Conservation (phyloP, 1,139 yeast species). For the Spathaspora sp. region DNA sequence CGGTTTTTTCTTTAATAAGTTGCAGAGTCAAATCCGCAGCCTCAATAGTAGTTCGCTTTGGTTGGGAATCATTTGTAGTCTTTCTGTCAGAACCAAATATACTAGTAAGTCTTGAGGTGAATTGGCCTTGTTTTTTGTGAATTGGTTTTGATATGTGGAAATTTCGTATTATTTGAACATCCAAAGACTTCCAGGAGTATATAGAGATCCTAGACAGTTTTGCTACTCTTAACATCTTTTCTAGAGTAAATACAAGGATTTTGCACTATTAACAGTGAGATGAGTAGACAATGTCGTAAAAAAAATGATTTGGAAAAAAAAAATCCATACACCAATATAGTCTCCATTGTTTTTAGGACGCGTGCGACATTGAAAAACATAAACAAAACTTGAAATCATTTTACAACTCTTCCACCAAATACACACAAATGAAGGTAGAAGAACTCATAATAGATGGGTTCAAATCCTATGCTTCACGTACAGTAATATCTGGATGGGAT, state of each 20-base stretch:
- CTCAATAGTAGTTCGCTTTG: not conserved
- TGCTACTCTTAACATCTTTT: not conserved
- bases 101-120: not conserved
- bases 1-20: not conserved
- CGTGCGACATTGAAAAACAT: not conserved
- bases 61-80: not conserved
- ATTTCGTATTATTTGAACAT: not conserved
- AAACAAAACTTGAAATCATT: not conserved
- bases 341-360: not conserved
- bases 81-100: not conserved
- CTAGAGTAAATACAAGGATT: not conserved
- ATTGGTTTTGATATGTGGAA: not conserved
- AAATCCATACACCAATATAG: not conserved
- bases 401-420: not conserved
- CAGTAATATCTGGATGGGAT: slow-evolving; percentile 95
- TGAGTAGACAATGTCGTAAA: not conserved
- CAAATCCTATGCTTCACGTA: slow-evolving; percentile 95
- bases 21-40: not conserved
- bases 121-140: not conserved
- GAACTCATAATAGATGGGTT: slow-evolving; percentile 96
- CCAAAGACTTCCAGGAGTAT: not conserved
- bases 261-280: too few species aligned
- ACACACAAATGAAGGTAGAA: slow-evolving; percentile 75
- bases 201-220: not conserved
- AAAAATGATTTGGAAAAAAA: not conserved